These are phyloP conservation scores for Fusarium napiforme DNA, from an alignment of 2,329 filamentous ascomycete species.

Conservation along the genomic window DNA sequence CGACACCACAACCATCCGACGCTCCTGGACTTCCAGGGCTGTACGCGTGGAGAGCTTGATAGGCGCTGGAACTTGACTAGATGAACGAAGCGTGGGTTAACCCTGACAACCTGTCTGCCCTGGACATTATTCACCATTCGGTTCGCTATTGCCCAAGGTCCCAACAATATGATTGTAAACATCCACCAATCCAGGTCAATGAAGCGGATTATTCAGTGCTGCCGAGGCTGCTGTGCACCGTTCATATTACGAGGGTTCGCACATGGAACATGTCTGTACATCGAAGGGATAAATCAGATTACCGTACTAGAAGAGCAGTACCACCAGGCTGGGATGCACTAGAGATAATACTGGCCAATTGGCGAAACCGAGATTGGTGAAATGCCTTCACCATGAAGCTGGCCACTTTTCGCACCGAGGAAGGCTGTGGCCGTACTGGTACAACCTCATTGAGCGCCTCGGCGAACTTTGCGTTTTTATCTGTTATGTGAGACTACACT, in stretches of 20 bases:
- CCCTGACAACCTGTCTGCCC: conserved; percentile 34
- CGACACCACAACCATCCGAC: conserved; percentile 45
- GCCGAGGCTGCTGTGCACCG: conserved; percentile 11
- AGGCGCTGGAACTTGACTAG: conserved; percentile 11
- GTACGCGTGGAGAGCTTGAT: conserved; percentile 19
- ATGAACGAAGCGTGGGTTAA: conserved; percentile 29
- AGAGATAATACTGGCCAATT: conserved; percentile 27
- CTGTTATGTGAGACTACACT: conserved; percentile 9
- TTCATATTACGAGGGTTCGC: not conserved
- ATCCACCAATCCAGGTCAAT: conserved; percentile 36
- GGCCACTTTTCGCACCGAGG: conserved; percentile 8
- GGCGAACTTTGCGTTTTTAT: conserved; percentile 26
- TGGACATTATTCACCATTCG: conserved; percentile 24
- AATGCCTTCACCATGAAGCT: conserved; percentile 21
- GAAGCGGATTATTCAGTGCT: not conserved
- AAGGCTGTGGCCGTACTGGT: conserved; percentile 9
- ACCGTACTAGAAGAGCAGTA: conserved; percentile 16
- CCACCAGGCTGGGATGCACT: conserved; percentile 36
- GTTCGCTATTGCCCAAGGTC: conserved; percentile 27
- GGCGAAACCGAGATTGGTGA: conserved; percentile 21
- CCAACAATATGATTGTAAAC: conserved; percentile 26
- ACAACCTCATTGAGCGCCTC: conserved; percentile 23
- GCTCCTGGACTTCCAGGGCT: conserved; percentile 24
- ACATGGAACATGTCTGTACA: conserved; percentile 31
- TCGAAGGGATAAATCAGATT: conserved; percentile 32